Conservation (phyloP, 2,329 filamentous ascomycete genomes). For the Venturia asperata region DNA sequence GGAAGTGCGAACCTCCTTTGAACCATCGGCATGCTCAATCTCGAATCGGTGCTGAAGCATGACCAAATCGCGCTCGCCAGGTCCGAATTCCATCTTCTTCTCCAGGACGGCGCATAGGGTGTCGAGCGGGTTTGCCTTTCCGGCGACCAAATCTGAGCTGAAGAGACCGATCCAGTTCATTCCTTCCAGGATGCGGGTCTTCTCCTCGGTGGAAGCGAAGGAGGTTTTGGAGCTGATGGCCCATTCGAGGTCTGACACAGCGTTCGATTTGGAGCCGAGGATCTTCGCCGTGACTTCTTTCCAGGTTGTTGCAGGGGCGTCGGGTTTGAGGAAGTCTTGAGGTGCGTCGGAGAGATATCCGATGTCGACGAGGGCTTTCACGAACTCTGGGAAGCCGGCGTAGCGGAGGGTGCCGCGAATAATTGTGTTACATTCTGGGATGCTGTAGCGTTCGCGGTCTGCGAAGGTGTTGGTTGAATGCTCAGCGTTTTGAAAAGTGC, state of each 20-base stretch:
- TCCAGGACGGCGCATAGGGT: conserved; percentile 85
- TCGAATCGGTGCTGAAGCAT: conserved; percentile 75
- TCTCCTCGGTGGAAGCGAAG: conserved; percentile 61
- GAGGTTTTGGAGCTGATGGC: conserved; percentile 68
- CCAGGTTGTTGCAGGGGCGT: conserved; percentile 59
- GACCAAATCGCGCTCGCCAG: conserved; percentile 77
- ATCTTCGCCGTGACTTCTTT: conserved; percentile 77
- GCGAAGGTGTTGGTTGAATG: background rate
- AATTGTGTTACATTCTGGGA: conserved; percentile 84
- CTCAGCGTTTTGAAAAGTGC: no score
- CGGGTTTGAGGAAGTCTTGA: conserved; percentile 53
- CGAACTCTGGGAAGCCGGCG: conserved; percentile 82
- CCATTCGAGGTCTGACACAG: conserved; percentile 62
- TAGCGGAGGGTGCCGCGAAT: conserved; percentile 80
- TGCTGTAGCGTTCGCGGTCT: conserved; percentile 77
- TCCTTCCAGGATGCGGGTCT: conserved; percentile 61
- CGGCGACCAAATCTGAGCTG: conserved; percentile 60
- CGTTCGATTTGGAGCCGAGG: conserved; percentile 58
- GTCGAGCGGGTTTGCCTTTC: conserved; percentile 74
- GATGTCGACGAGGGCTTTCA: conserved; percentile 79
- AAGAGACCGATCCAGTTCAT: conserved; percentile 66
- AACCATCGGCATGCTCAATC: conserved; percentile 75
- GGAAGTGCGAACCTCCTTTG: conserved; percentile 67
- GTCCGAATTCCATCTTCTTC: conserved; percentile 82
- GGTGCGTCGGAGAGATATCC: conserved; percentile 75